Evolutionary conservation across 805 yeast genomes (phyloP).

Genomic region (Metschnikowia anglica): DNA sequence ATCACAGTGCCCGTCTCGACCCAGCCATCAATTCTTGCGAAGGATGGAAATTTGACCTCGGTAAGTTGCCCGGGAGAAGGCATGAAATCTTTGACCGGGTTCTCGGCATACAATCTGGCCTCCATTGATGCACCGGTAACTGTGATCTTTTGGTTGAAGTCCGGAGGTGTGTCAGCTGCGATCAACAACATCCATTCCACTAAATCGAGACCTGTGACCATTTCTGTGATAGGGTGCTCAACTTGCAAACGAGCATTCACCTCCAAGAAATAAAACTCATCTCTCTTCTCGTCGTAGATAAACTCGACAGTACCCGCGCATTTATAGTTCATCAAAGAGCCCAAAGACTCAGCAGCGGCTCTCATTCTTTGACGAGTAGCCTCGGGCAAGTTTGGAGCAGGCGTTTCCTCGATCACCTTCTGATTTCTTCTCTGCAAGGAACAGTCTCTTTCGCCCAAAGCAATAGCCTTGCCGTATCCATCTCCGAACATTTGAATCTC

Average conservation of each 20-base stretch:
- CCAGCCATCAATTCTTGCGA: slow-evolving; percentile 97
- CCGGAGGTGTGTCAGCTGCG: slow-evolving; percentile 88
- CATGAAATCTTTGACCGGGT: slow-evolving; percentile 90
- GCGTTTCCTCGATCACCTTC: slow-evolving; percentile 94
- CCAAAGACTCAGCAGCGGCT: slow-evolving; percentile 81
- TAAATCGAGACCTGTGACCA: slow-evolving; percentile 90
- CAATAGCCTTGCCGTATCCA: slow-evolving; percentile 89
- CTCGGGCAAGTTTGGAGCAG: slow-evolving; percentile 91
- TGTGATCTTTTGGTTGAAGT: slow-evolving; percentile 56
- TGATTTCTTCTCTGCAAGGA: slow-evolving; percentile 97
- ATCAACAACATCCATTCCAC: slow-evolving; percentile 96
- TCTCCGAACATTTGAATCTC: slow-evolving; percentile 97
- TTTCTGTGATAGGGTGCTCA: slow-evolving; percentile 96
- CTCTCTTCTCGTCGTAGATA: slow-evolving; percentile 81
- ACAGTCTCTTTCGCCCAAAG: slow-evolving; percentile 96
- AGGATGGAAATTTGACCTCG: slow-evolving; percentile 78
- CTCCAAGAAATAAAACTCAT: slow-evolving; percentile 91
- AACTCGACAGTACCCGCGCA: slow-evolving; percentile 98
- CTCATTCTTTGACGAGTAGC: slow-evolving; percentile 72
- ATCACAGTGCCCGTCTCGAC: slow-evolving; percentile 81
- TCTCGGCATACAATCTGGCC: slow-evolving; percentile 94
- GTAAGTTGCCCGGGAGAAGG: slow-evolving; percentile 96
- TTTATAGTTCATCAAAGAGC: slow-evolving; percentile 79
- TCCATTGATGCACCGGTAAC: slow-evolving; percentile 92
- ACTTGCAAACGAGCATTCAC: slow-evolving; percentile 97